These are phyloP conservation scores for Ceratobasidium sp. DNA, from an alignment of 1,284 basidiomycete genomes.

Conservation along the genomic window DNA sequence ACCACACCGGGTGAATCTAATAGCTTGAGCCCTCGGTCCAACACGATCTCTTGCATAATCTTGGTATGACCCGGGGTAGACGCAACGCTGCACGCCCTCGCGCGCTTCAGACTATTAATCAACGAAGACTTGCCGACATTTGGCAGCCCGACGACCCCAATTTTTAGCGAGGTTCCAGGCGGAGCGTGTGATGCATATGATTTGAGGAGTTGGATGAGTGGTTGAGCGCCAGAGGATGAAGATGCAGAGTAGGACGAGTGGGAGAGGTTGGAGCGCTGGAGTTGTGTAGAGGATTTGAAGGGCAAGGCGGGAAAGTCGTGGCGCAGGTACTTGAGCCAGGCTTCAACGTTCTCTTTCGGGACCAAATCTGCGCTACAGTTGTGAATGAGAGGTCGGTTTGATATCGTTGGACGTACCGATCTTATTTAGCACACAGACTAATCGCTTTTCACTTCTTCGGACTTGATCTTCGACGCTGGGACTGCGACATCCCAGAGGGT, in stretches of 20 bases:
- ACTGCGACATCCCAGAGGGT: constrained; percentile 91
- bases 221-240: constrained; percentile 59
- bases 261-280: constrained; percentile 83
- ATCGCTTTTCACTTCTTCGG: constrained; percentile 84
- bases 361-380: constrained; percentile 78
- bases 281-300: constrained; percentile 88
- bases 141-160: constrained; percentile 96
- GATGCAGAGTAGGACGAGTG: constrained; percentile 80
- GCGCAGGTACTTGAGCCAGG: constrained; percentile 91
- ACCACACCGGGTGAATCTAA: constrained; percentile 98
- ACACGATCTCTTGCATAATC: constrained; percentile 91
- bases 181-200: constrained; percentile 83
- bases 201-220: constrained; percentile 88
- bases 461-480: constrained; percentile 92
- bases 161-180: constrained; percentile 78
- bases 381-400: neutral
- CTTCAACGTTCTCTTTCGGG: constrained; percentile 88
- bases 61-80: constrained; percentile 96
- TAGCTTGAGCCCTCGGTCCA: constrained; percentile 93
- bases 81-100: constrained; percentile 89
- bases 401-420: constrained; percentile 73
- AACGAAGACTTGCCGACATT: constrained; percentile 97
- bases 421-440: constrained; percentile 93
- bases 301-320: constrained; percentile 94
- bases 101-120: constrained; percentile 94